phyloP scores from a whole-genome alignment of 2,329 filamentous ascomycete species.

The Fusarium multiceps region DNA sequence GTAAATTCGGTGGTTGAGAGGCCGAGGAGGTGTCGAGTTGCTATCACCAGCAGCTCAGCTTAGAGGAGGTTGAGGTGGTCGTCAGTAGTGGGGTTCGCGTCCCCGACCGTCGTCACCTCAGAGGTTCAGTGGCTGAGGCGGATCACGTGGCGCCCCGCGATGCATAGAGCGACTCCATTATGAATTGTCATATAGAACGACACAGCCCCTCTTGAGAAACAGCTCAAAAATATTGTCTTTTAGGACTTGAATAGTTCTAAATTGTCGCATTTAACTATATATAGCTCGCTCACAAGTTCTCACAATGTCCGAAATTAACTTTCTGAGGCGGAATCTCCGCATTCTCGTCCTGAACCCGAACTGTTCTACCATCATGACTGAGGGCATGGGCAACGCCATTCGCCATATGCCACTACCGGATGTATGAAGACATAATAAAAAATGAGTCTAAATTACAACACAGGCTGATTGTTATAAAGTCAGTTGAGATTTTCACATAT shows the following conservation, averaged over 20 bases:
- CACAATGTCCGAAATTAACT: constrained; percentile 38
- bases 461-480: constrained; percentile 49
- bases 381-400: constrained; percentile 66
- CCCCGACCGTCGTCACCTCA: constrained; percentile 54
- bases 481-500: constrained; percentile 68
- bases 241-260: not conserved
- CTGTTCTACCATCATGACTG: constrained; percentile 78
- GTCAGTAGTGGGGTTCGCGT: constrained; percentile 52
- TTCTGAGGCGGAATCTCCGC: constrained; percentile 36
- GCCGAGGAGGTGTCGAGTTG: constrained; percentile 40
- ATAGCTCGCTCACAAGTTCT: not conserved
- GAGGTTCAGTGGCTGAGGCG: constrained; percentile 47
- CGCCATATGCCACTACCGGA: constrained; percentile 51
- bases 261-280: not conserved
- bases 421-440: constrained; percentile 27
- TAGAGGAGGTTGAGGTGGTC: constrained; percentile 47
- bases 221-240: not conserved
- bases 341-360: constrained; percentile 85
- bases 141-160: constrained; percentile 53
- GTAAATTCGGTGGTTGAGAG: constrained; percentile 27
- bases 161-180: constrained; percentile 4
- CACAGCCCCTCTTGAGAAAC: constrained; percentile 11
- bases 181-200: constrained; percentile 14
- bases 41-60: constrained; percentile 44
- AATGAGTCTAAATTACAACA: constrained; percentile 7